Percentiles rank a stretch among this genome's conserved stretches.
phyloP scores from a whole-genome alignment of 2,329 filamentous ascomycete species.

The Alternaria tenuissima region DNA sequence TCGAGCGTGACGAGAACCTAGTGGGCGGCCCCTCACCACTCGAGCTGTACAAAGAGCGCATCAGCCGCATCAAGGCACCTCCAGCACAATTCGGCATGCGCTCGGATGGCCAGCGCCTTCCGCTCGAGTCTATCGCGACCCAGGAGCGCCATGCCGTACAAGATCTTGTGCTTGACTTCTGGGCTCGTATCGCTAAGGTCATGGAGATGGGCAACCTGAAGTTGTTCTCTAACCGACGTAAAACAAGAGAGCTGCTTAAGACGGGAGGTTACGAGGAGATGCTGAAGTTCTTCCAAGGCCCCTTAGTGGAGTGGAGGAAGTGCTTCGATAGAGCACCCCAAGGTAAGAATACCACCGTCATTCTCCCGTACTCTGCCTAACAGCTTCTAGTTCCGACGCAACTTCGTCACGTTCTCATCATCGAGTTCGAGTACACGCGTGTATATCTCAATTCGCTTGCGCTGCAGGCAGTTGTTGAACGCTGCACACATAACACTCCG shows the following conservation, averaged over 20 bases:
- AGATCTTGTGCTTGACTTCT: conserved; percentile 77
- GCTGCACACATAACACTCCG: conserved; percentile 78
- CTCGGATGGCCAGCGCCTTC: conserved; percentile 47
- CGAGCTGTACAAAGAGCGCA: conserved; percentile 48
- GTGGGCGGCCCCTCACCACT: conserved; percentile 40
- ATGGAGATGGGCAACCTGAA: conserved; percentile 92
- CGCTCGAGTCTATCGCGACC: conserved; percentile 47
- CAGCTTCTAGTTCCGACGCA: conserved; percentile 59
- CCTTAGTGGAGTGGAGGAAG: conserved; percentile 78
- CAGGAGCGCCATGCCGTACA: conserved; percentile 53
- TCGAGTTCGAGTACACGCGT: conserved; percentile 94
- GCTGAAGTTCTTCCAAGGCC: conserved; percentile 81
- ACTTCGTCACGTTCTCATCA: conserved; percentile 79
- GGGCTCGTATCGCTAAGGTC: conserved; percentile 90
- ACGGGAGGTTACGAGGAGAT: conserved; percentile 83
- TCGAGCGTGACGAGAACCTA: conserved; percentile 41
- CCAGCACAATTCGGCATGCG: conserved; percentile 47
- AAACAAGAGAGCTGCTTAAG: conserved; percentile 88
- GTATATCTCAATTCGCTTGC: conserved; percentile 95
- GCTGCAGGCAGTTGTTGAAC: conserved; percentile 91
- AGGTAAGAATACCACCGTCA: conserved; percentile 36
- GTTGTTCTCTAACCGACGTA: conserved; percentile 84
- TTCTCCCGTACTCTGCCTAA: conserved; percentile 25
- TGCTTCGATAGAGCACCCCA: conserved; percentile 79
- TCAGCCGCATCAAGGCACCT: conserved; percentile 45